Base-by-base conservation (phyloP, 2,329 filamentous ascomycete species). In the Paramyrothecium roridum region DNA sequence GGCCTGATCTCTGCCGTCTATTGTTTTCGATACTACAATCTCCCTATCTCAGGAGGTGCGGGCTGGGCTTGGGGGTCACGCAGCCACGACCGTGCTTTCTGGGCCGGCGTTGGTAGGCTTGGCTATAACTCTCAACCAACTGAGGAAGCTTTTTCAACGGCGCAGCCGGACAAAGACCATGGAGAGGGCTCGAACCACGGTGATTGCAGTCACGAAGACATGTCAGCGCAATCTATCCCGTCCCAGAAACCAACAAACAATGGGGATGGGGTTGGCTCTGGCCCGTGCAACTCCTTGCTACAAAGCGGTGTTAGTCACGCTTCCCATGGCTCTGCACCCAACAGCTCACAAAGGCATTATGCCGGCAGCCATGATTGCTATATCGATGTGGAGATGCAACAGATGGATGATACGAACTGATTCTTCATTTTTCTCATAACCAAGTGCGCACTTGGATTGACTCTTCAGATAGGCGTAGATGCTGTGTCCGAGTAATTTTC, bases 21-120 rank as follows among this genome's bases (percentile, higher is more conserved):
- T 30, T 19, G 17, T 80, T 80, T 22, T 81, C 87, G 3, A 84
- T 83, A 68, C 80, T 90, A 56, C 80, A 84, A 1, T 93, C 93
- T 73, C 78, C 86, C 20, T 87, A 85, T 74, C 93, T 92, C 65
- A 10, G 33, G 22, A 16, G 89, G 89, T 2, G 85, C 84, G 1
- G 89, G 89, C 2, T 93, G 89, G 89, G 82, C 87, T 0, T 93
- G 89, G 90, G 89, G 86, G 3, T 83, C 89, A 0, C 78, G 90
- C 49, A 52, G 48, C 22, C 43, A 53, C 40, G 33, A 53, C n/a
- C 16, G 33, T 4, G 50, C 55, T 13, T 59, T 57, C 48, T 55
- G 55, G 55, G 22, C 52, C 13, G 55, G 55, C 40, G 52, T 54
- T 17, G 53, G 53, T 17, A 19, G 19, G 6, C 19, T 40, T 11